Evolutionary conservation across 148 eudicot species (phyloP).

Genomic region (Hydrangea macrophylla): DNA sequence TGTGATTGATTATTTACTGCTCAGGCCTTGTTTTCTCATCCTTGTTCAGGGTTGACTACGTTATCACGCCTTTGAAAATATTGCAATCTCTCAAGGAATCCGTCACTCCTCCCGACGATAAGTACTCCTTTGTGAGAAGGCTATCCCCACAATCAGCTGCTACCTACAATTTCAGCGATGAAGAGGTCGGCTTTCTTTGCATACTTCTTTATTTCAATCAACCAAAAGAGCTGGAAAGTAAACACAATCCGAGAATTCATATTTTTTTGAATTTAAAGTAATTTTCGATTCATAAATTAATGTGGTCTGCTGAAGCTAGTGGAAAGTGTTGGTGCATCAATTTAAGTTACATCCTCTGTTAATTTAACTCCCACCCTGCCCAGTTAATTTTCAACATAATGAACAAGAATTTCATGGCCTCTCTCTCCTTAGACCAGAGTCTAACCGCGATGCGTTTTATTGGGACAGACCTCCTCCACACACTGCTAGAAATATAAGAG

Average conservation of each 20-base stretch:
- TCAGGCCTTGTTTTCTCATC: conserved; percentile 4
- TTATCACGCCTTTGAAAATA: conserved; percentile 85
- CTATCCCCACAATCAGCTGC: conserved; percentile 82
- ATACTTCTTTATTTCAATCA: conserved; percentile 10
- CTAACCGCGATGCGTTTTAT: neutral
- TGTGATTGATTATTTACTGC: neutral
- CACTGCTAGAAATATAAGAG: neutral
- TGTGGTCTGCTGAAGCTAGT: neutral
- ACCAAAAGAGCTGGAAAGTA: neutral
- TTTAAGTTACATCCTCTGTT: neutral
- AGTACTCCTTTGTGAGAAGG: conserved; percentile 70
- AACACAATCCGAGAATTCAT: too few relatives aligned
- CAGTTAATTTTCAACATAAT: neutral
- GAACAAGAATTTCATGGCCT: neutral
- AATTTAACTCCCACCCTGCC: neutral
- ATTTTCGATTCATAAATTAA: neutral
- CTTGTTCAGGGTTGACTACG: conserved; percentile 79
- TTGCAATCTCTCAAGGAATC: conserved; percentile 88
- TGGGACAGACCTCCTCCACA: neutral
- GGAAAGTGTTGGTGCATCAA: neutral
- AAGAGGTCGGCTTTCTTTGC: conserved; percentile 58
- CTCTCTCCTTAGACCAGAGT: neutral
- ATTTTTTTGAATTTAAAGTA: neutral
- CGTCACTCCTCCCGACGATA: conserved; percentile 68
- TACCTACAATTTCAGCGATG: conserved; percentile 61